Conservation (phyloP, 1,139 yeast species). For the Nadsonia starkeyi-henricii region DNA sequence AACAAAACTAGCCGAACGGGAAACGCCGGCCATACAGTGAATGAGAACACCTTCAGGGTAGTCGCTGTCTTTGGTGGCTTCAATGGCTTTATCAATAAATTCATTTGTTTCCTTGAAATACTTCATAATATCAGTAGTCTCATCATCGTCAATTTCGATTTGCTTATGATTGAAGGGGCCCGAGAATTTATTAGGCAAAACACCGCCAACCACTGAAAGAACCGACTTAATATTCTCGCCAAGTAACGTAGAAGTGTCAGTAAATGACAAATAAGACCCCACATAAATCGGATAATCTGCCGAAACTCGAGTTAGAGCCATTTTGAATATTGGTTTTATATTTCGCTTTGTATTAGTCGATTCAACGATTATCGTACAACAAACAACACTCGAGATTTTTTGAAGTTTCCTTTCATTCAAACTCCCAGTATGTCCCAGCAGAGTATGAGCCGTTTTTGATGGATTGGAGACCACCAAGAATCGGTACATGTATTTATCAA, state of each 20-base stretch:
- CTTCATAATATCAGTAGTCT: conserved; percentile 47
- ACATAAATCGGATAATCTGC: conserved; percentile 13
- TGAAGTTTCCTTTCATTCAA: too few relatives aligned
- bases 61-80: conserved; percentile 13
- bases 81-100: conserved; percentile 55
- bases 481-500: too few relatives aligned
- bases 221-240: conserved; percentile 40
- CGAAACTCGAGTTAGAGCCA: conserved; percentile 6
- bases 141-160: conserved; percentile 54
- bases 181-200: conserved; percentile 38
- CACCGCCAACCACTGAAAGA: conserved; percentile 50
- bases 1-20: conserved; percentile 61
- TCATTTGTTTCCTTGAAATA: conserved; percentile 44
- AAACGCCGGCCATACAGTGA: conserved; percentile 65
- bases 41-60: conserved; percentile 19
- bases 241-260: conserved; percentile 13
- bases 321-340: neutral
- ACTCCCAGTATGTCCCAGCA: too few relatives aligned
- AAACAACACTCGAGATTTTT: too few relatives aligned
- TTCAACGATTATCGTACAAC: too few relatives aligned
- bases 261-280: conserved; percentile 17
- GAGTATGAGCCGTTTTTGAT: too few relatives aligned
- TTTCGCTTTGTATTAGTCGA: too few relatives aligned
- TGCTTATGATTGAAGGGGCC: conserved; percentile 42
- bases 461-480: too few relatives aligned